Conservation (phyloP, 2,329 filamentous ascomycete genomes). For the Ophioceras dolichostomum region DNA sequence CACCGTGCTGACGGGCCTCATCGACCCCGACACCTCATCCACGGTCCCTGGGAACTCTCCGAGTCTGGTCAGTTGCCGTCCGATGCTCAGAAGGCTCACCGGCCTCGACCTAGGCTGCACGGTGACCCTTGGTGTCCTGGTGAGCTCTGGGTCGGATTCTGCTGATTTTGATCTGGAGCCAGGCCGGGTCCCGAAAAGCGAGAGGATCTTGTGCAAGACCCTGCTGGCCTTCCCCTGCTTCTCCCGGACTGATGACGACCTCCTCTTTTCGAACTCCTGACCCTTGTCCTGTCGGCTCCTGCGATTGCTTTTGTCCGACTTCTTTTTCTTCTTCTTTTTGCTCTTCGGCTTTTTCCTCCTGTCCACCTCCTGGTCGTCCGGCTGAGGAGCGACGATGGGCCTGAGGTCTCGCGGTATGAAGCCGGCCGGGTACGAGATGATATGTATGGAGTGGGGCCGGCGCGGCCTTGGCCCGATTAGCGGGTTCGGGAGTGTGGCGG, state of each 20-base stretch:
- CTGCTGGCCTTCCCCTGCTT: constrained; percentile 8
- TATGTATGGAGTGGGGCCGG: constrained; percentile 43
- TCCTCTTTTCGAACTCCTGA: neutral
- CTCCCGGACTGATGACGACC: constrained; percentile 2
- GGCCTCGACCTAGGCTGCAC: constrained; percentile 6
- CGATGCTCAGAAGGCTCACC: constrained; percentile 10
- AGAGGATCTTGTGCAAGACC: constrained; percentile 16
- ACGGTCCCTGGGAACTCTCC: constrained; percentile 4
- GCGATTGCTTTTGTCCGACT: too few relatives aligned
- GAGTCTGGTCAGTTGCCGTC: constrained; percentile 13
- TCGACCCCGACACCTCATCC: constrained; percentile 13
- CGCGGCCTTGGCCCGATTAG: constrained; percentile 37
- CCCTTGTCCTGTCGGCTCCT: neutral
- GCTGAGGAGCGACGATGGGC: constrained; percentile 14
- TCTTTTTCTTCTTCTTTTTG: constrained; percentile 12
- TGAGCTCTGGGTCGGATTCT: too few relatives aligned
- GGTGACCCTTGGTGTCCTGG: neutral
- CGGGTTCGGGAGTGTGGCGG: constrained; percentile 20
- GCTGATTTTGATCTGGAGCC: neutral
- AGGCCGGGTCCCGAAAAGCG: constrained; percentile 12
- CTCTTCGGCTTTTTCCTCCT: constrained; percentile 21
- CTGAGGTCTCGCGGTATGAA: constrained; percentile 26
- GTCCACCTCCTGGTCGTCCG: constrained; percentile 34
- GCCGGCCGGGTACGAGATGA: constrained; percentile 31
- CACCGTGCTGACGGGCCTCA: constrained; percentile 13